Percentiles rank a stretch among this genome's conserved stretches.
These are phyloP conservation scores for Trifolium subterraneum DNA, from an alignment of 306 rosid species.

Conservation along the genomic window DNA sequence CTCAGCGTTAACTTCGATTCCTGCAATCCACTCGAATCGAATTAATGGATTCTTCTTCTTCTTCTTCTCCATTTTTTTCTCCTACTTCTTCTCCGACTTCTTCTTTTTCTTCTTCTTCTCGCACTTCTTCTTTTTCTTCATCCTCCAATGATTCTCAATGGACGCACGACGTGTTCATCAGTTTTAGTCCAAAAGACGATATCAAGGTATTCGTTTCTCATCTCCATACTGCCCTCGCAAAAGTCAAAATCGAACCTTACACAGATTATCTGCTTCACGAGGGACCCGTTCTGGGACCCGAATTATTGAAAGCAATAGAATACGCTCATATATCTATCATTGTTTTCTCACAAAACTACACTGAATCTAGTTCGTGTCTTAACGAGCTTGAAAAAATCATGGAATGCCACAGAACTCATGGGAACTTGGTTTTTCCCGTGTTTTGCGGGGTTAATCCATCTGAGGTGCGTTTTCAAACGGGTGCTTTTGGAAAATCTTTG, in stretches of 20 bases:
- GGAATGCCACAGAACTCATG: neutral
- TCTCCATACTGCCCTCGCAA: neutral
- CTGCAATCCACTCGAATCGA: too few species aligned
- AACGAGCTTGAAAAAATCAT: neutral
- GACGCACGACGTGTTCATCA: constrained; percentile 20
- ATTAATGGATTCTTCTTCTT: too few species aligned
- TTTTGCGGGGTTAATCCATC: neutral
- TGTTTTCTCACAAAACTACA: neutral
- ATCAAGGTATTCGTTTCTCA: neutral
- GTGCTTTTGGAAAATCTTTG: neutral
- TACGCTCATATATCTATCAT: neutral
- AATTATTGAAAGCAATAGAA: neutral
- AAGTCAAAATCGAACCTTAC: neutral
- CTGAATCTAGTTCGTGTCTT: constrained; percentile 38
- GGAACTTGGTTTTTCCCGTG: neutral
- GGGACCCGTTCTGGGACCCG: neutral
- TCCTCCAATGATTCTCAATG: constrained; percentile 5
- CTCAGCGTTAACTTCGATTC: too few species aligned
- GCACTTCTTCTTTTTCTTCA: neutral
- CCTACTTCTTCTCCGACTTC: too few species aligned
- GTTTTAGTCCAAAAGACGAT: too few species aligned
- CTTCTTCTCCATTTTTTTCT: too few species aligned
- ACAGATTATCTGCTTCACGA: neutral
- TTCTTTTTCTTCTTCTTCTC: too few species aligned
- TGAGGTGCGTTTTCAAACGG: neutral